Base-by-base conservation (phyloP, 495 filamentous ascomycete species). In the Aspergillus sparsus region DNA sequence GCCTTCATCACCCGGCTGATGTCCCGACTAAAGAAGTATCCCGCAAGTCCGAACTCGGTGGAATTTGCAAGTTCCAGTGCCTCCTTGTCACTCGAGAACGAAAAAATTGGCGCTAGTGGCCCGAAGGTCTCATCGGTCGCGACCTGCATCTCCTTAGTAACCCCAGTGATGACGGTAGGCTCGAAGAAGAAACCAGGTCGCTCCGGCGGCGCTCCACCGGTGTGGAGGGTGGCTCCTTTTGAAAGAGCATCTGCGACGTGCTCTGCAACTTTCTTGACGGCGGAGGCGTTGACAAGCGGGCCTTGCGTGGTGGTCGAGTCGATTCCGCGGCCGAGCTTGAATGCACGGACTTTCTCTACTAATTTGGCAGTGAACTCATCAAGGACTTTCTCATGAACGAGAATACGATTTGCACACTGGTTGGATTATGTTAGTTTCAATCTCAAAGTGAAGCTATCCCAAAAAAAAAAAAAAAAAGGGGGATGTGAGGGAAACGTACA, bases 261-360 rank as follows among this genome's bases (percentile, higher is more conserved):
- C 9, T 76, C 68, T 7, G 85, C 80, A 15, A 89, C 89, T 67
- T 93, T 95, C 39, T 69, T 73, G 21, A 91, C 74, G 7, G 88
- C 91, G 5, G 81, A 75, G 18, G 81, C 75, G 70, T 92, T 88
- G 57, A 91, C 90, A 7, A 95, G 72, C 2, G 90, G 91, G 1
- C 91, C 91, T 61, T 91, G 87, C 0, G 86, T 92, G 33, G 82
- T 77, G 31, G 76, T 80, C 11, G 77, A 71, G 1, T 85, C 81
- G 61, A 86, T 88, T 0, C 89, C 90, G 59, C 80, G 77, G 9
- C 90, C 91, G 45, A 92, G 82, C 56, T 82, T 85, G 74, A 93
- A 87, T 0, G 31, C 37, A 18, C 53, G 80, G n/a, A 92, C 87
- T 63, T 85, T 85, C 44, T 84, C 85, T 7, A 83, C 80, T 33